Percentiles rank a stretch among this genome's conserved stretches.
These are phyloP conservation scores for Boletales sp. DNA, from an alignment of 768 basidiomycete species.

Conservation along the genomic window DNA sequence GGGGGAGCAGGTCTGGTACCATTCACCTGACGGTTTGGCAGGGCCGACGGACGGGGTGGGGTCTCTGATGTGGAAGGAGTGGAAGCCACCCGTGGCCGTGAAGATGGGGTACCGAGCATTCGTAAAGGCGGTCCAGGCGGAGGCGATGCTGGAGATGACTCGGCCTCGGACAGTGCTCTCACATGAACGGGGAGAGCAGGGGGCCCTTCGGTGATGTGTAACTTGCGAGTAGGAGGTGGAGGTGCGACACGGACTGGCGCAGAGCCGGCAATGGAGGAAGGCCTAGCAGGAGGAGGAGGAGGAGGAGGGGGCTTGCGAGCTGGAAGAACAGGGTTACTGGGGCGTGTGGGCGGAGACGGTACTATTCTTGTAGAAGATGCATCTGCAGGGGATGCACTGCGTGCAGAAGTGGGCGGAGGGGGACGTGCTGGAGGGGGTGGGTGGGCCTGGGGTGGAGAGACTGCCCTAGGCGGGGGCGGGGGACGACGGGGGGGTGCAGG, in stretches of 20 bases:
- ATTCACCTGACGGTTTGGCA: slow-evolving; percentile 22
- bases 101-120: slow-evolving; percentile 11
- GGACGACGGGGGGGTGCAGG: slow-evolving; percentile 28
- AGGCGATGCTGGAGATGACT: slow-evolving; percentile 32
- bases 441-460: slow-evolving; percentile 25
- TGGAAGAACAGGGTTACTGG: slow-evolving; percentile 20
- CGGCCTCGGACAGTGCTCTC: slow-evolving; percentile 43
- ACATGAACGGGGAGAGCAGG: slow-evolving; percentile 36
- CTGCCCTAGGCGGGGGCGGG: slow-evolving; percentile 30
- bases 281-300: slow-evolving; percentile 46
- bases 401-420: slow-evolving; percentile 27
- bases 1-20: slow-evolving; percentile 35
- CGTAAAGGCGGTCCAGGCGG: slow-evolving; percentile 31
- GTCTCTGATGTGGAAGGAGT: slow-evolving; percentile 20
- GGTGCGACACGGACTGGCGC: slow-evolving; percentile 33
- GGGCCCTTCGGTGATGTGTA: slow-evolving; percentile 23
- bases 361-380: slow-evolving; percentile 14
- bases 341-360: slow-evolving; percentile 29
- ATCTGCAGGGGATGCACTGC: slow-evolving; percentile 18
- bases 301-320: slow-evolving; percentile 39
- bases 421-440: slow-evolving; percentile 25
- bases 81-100: slow-evolving; percentile 24
- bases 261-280: slow-evolving; percentile 30
- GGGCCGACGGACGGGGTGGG: slow-evolving; percentile 9
- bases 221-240: slow-evolving; percentile 40